Evolutionary conservation across 345 rosid species (phyloP).

Genomic region (Sonneratia caseolaris): DNA sequence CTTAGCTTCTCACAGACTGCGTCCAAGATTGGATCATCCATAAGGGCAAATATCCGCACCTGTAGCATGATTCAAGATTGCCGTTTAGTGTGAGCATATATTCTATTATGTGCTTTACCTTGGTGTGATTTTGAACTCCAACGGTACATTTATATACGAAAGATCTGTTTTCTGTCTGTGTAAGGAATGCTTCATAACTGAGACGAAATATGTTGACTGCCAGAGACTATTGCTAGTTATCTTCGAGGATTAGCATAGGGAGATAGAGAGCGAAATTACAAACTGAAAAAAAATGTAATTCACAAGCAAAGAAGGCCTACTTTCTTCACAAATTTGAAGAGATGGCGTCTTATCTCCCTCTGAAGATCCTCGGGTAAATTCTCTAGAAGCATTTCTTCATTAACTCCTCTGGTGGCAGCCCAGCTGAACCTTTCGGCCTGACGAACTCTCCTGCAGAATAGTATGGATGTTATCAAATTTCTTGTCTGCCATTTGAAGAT

Average conservation of each 20-base stretch:
- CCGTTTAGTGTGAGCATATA: not conserved
- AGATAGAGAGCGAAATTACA: not conserved
- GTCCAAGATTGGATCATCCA: slow-evolving; percentile 68
- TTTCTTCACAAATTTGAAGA: slow-evolving; percentile 66
- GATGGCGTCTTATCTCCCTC: slow-evolving; percentile 81
- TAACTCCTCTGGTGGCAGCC: slow-evolving; percentile 90
- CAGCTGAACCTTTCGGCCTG: slow-evolving; percentile 78
- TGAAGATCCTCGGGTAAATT: slow-evolving; percentile 86
- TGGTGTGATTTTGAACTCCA: not conserved
- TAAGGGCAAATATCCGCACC: slow-evolving; percentile 63
- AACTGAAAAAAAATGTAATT: not conserved
- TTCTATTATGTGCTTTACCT: too few relatives aligned
- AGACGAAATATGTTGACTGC: not conserved
- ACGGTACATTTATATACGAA: not conserved
- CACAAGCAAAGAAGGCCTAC: slow-evolving; percentile 23
- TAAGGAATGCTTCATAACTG: not conserved
- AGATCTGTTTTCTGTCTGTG: not conserved
- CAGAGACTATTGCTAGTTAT: not conserved
- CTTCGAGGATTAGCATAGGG: not conserved
- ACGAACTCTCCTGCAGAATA: slow-evolving; percentile 48
- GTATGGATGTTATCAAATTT: not conserved
- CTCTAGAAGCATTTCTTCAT: slow-evolving; percentile 57
- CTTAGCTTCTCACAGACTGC: slow-evolving; percentile 62
- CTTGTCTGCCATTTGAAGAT: not conserved
- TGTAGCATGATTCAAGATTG: slow-evolving; percentile 17